These are phyloP conservation scores for Aspergillus luchuensis DNA, from an alignment of 2,329 filamentous ascomycete species.

Conservation along the genomic window DNA sequence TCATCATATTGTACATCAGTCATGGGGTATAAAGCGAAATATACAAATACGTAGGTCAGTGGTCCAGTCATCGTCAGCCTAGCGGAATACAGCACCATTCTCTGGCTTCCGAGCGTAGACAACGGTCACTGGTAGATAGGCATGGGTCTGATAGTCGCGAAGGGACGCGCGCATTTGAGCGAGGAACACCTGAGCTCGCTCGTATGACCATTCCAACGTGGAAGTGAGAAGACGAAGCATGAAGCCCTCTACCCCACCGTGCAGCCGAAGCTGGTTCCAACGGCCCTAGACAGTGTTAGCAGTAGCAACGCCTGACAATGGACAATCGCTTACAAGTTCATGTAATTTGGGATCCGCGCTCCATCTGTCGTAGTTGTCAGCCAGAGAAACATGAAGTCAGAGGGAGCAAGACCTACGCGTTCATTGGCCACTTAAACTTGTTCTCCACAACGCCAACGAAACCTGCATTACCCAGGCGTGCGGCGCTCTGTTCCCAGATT, in stretches of 20 bases:
- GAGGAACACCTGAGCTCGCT: slow-evolving; percentile 25
- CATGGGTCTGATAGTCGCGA: slow-evolving; percentile 24
- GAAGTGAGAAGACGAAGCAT: slow-evolving; percentile 28
- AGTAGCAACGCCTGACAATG: neutral
- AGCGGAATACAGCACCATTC: slow-evolving; percentile 29
- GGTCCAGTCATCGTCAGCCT: neutral
- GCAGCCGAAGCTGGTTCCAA: slow-evolving; percentile 25
- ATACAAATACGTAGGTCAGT: neutral
- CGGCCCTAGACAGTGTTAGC: slow-evolving; percentile 17
- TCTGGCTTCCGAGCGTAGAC: slow-evolving; percentile 24
- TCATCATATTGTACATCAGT: neutral
- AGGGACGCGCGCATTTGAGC: slow-evolving; percentile 27
- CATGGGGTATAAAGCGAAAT: neutral
- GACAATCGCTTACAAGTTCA: slow-evolving; percentile 17
- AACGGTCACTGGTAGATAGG: slow-evolving; percentile 25
- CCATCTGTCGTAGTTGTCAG: slow-evolving; percentile 16
- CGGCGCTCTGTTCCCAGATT: slow-evolving; percentile 28
- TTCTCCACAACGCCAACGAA: slow-evolving; percentile 31
- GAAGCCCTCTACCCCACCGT: slow-evolving; percentile 24
- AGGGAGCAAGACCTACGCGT: slow-evolving; percentile 10
- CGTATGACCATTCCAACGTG: slow-evolving; percentile 26
- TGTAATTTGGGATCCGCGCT: slow-evolving; percentile 25
- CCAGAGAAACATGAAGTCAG: neutral
- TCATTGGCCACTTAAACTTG: slow-evolving; percentile 29
- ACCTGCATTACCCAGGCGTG: slow-evolving; percentile 26